These are phyloP conservation scores for Paspalum notatum DNA, from an alignment of 176 grass and related monocot species.

Conservation along the genomic window DNA sequence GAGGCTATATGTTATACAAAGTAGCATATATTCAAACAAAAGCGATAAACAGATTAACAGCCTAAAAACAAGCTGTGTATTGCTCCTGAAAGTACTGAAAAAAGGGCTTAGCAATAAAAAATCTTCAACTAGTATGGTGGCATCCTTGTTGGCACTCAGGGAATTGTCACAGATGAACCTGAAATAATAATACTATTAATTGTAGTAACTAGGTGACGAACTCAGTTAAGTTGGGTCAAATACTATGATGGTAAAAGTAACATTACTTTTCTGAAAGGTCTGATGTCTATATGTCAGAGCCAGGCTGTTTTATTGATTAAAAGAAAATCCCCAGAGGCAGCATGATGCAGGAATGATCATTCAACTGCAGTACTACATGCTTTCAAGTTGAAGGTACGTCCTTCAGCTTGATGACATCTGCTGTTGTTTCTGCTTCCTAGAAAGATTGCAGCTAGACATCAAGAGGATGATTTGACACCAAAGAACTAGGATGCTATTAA, in stretches of 20 bases:
- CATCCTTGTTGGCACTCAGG: background rate
- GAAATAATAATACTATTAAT: background rate
- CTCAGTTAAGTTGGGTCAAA: background rate
- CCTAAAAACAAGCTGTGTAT: background rate
- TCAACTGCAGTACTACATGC: background rate
- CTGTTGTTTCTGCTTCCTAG: background rate
- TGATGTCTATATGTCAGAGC: background rate
- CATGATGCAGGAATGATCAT: background rate
- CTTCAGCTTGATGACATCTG: background rate
- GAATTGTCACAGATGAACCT: background rate
- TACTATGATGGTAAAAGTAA: background rate
- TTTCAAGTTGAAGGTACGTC: background rate
- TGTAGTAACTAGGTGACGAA: background rate
- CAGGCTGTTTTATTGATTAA: background rate
- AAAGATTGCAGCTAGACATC: background rate
- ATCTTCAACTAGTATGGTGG: background rate
- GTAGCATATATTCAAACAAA: background rate
- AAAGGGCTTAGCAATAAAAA: background rate
- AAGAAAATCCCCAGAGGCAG: background rate
- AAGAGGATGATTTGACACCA: slow-evolving; percentile 3
- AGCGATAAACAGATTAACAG: background rate
- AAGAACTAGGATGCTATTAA: slow-evolving; percentile 1
- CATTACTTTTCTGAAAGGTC: background rate
- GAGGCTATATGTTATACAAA: background rate
- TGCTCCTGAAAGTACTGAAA: background rate